Evolutionary conservation across 345 rosid genomes (phyloP).

Genomic region (Lumnitzera littorea): DNA sequence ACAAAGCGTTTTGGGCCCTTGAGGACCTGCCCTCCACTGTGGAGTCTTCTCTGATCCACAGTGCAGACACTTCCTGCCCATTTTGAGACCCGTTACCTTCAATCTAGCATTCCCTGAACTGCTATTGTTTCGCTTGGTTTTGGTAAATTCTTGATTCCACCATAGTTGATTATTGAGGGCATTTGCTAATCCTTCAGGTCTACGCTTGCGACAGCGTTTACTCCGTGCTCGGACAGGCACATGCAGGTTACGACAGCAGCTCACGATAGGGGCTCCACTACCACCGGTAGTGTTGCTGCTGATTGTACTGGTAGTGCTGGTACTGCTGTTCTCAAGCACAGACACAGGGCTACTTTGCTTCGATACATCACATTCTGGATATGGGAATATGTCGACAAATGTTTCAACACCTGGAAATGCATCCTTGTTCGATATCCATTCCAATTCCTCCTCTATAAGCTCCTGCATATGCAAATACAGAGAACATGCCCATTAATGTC

Average conservation of each 20-base stretch:
- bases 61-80: conserved; percentile 78
- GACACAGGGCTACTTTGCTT: conserved; percentile 62
- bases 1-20: conserved; percentile 76
- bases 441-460: conserved; percentile 64
- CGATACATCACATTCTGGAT: conserved; percentile 17
- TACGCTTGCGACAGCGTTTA: conserved; percentile 39
- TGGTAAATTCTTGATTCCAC: conserved; percentile 18
- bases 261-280: conserved; percentile 18
- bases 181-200: conserved; percentile 12
- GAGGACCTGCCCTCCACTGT: conserved; percentile 84
- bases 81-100: conserved; percentile 8
- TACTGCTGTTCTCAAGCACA: conserved; percentile 48
- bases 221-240: conserved; percentile 59
- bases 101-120: conserved; percentile 5
- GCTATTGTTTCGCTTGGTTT: conserved; percentile 6
- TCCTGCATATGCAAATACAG: conserved; percentile 29
- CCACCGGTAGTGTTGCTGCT: conserved; percentile 13
- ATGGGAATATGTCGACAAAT: conserved; percentile 27
- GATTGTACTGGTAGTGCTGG: conserved; percentile 20
- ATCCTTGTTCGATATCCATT: conserved; percentile 73
- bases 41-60: conserved; percentile 85
- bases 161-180: conserved; percentile 12
- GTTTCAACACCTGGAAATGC: conserved; percentile 69
- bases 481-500: no score
- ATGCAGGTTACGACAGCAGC: conserved; percentile 28